Percentiles rank a stretch among this genome's conserved stretches.
These are phyloP conservation scores for Stylosanthes scabra DNA, from an alignment of 331 rosid species.

Conservation along the genomic window DNA sequence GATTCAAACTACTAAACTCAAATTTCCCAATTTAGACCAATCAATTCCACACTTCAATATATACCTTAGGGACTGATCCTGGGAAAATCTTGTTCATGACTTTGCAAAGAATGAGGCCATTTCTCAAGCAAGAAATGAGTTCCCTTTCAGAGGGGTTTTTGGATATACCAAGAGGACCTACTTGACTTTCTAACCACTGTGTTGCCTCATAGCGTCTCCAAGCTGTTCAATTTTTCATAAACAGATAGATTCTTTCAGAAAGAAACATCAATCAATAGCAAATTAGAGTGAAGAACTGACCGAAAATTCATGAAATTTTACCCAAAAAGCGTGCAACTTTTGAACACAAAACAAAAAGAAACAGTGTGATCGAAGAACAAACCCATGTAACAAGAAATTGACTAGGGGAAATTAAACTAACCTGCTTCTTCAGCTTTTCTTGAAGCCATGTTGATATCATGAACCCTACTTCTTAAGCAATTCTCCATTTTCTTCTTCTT, in stretches of 20 bases:
- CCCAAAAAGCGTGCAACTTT: background rate
- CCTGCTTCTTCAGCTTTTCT: slow-evolving; percentile 98
- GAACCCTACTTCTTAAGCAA: slow-evolving; percentile 54
- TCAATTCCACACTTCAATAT: no score
- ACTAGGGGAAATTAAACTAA: slow-evolving; percentile 31
- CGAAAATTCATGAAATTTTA: no score
- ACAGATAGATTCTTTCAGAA: slow-evolving; percentile 5
- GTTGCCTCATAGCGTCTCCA: slow-evolving; percentile 90
- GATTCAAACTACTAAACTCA: slow-evolving; percentile 3
- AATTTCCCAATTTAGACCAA: background rate
- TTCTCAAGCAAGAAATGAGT: slow-evolving; percentile 91
- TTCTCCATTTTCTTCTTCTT: slow-evolving; percentile 51
- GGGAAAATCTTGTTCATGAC: slow-evolving; percentile 94
- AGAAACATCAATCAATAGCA: background rate
- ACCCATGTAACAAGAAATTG: background rate
- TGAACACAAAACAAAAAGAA: slow-evolving; percentile 1
- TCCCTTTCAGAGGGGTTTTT: slow-evolving; percentile 82
- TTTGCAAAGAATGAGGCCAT: slow-evolving; percentile 80
- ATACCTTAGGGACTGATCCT: slow-evolving; percentile 85
- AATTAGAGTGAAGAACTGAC: background rate
- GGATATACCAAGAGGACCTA: slow-evolving; percentile 77
- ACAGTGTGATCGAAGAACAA: background rate
- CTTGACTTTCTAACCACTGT: slow-evolving; percentile 80
- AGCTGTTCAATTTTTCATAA: slow-evolving; percentile 51
- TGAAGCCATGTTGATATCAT: slow-evolving; percentile 78